Percentiles rank a stretch among this genome's conserved stretches.
These are phyloP conservation scores for Torulaspora globosa DNA, from an alignment of 1,139 yeast genomes.

Conservation along the genomic window DNA sequence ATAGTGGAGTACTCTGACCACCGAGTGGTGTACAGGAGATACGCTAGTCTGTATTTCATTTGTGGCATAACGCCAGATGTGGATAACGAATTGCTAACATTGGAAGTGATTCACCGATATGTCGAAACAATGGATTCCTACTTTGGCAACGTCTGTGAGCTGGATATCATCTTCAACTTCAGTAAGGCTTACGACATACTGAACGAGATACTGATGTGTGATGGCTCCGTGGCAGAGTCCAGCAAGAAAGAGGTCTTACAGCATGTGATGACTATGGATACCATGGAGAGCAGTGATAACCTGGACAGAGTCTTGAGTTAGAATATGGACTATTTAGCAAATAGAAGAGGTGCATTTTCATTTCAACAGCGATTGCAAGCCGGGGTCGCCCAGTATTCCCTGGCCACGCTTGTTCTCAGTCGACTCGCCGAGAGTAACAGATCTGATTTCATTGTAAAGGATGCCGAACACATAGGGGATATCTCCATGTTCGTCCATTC, in stretches of 20 bases:
- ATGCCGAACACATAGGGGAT: constrained; percentile 38
- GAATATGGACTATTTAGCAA: constrained; percentile 6
- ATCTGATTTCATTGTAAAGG: constrained; percentile 35
- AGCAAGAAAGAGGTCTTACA: constrained; percentile 75
- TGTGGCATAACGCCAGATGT: constrained; percentile 65
- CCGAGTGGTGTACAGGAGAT: constrained; percentile 83
- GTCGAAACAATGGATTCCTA: constrained; percentile 96
- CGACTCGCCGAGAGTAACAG: constrained; percentile 23
- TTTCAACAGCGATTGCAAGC: constrained; percentile 2
- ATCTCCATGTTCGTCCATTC: constrained; percentile 38
- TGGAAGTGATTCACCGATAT: constrained; percentile 85
- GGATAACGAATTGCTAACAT: constrained; percentile 76
- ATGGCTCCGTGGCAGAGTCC: constrained; percentile 82
- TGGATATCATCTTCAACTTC: constrained; percentile 91
- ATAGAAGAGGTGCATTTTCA: not conserved
- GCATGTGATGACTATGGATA: constrained; percentile 76
- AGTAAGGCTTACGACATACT: constrained; percentile 87
- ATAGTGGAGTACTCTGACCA: constrained; percentile 86
- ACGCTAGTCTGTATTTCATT: constrained; percentile 87
- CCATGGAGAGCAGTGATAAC: constrained; percentile 62
- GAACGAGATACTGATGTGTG: constrained; percentile 77
- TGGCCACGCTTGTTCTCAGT: constrained; percentile 17
- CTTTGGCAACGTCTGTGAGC: constrained; percentile 93
- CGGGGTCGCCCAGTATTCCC: constrained; percentile 10
- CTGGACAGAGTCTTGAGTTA: constrained; percentile 43